A percentile compares a stretch with the other conserved stretches of the same genome.
Conservation (phyloP, 2,329 filamentous ascomycete species). For the Diaporthe vaccinii region DNA sequence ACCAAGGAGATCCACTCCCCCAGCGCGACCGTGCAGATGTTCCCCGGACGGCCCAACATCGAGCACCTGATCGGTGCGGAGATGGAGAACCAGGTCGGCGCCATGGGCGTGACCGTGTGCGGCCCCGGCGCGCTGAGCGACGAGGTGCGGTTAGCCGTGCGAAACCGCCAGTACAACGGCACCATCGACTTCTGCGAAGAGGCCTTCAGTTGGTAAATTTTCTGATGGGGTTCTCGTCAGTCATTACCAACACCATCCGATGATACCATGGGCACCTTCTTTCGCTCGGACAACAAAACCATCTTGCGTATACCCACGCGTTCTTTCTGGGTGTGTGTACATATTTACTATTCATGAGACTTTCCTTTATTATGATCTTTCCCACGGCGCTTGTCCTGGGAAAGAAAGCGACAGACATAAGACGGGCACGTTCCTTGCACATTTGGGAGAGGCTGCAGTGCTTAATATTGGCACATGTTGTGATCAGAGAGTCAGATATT, state of each 20-base stretch:
- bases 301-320: constrained; percentile 33
- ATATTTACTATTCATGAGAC: constrained; percentile 33
- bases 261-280: neutral
- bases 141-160: constrained; percentile 78
- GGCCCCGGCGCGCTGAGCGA: constrained; percentile 81
- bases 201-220: constrained; percentile 73
- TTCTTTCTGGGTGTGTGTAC: constrained; percentile 33
- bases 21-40: constrained; percentile 85
- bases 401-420: constrained; percentile 5
- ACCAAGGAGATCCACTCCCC: constrained; percentile 87
- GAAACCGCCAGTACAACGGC: constrained; percentile 73
- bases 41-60: constrained; percentile 82
- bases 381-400: neutral
- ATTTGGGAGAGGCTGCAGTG: constrained; percentile 9
- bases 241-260: neutral
- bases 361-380: neutral
- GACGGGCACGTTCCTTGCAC: constrained; percentile 17
- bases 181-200: constrained; percentile 86
- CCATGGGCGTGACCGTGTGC: constrained; percentile 81
- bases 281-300: constrained; percentile 8
- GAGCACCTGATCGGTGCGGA: constrained; percentile 79
- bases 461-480: constrained; percentile 8
- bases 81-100: constrained; percentile 80
- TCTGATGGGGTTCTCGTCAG: neutral
- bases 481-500: constrained; percentile 9